Conservation (phyloP, 2,329 filamentous ascomycete genomes). For the Alternaria sp. region DNA sequence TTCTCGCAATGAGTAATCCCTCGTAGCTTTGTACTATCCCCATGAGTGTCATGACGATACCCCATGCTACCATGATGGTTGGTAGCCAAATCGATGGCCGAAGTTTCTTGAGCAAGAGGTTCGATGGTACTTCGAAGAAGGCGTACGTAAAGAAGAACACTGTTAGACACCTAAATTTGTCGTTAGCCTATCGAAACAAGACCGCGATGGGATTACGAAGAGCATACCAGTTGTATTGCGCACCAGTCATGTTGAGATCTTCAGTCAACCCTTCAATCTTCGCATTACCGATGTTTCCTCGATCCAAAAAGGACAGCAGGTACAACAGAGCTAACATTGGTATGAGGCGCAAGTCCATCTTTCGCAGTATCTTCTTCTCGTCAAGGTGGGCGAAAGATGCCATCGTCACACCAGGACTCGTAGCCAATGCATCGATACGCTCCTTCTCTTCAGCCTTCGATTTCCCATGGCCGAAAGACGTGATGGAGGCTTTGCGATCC, state of each 20-base stretch:
- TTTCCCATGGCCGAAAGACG: constrained; percentile 16
- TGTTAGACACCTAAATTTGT: constrained; percentile 58
- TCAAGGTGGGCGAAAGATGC: constrained; percentile 50
- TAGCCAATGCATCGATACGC: constrained; percentile 16
- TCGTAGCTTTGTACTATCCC: constrained; percentile 57
- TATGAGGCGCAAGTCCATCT: constrained; percentile 52
- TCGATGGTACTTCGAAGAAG: constrained; percentile 62
- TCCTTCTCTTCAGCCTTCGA: constrained; percentile 8
- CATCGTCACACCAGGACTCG: constrained; percentile 32
- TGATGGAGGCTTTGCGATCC: constrained; percentile 4
- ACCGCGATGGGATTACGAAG: background rate
- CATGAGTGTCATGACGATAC: constrained; percentile 60
- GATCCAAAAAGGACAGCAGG: constrained; percentile 47
- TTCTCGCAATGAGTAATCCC: constrained; percentile 55
- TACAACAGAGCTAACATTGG: constrained; percentile 52
- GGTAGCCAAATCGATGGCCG: constrained; percentile 56
- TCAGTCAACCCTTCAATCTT: constrained; percentile 46
- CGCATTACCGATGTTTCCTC: constrained; percentile 55
- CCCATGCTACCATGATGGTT: constrained; percentile 61
- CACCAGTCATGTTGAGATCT: constrained; percentile 52
- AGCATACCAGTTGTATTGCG: constrained; percentile 66
- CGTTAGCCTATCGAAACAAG: background rate
- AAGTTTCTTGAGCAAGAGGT: constrained; percentile 67
- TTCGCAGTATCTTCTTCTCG: constrained; percentile 52
- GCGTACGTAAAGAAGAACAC: constrained; percentile 68